Evolutionary conservation across 225 moss, liverwort and hornwort species (phyloP), one percentile per base, ranked within the genome.

Genomic region (Neckera pumila): DNA sequence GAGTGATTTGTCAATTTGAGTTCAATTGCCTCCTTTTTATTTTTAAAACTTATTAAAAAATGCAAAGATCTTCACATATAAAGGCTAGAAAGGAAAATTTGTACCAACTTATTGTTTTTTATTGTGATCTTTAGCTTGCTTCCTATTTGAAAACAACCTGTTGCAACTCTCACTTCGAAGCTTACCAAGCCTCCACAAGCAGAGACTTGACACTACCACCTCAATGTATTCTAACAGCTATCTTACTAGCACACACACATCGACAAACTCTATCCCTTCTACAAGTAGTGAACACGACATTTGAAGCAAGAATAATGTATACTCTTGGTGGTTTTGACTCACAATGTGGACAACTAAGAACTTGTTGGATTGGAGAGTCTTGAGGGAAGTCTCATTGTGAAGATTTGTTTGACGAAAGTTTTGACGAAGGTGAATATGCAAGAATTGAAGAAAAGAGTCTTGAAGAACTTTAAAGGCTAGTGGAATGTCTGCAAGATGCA

Each of bases 231-330:
- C 2, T 40, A 42, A 40, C 4, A 40, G 0, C 14, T 40, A 23
- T 13, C 2, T 5, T 5, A 14, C 0, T 0, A 0, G 1, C n/a
- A 67, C 6, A 3, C 1, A n/a, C 6, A 67, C 36, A 36, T 40
- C 14, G 1, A 40, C 1, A 70, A 36, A 40, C 14, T 40, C 38
- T 25, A 8, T 1, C 0, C 4, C 5, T 2, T 23, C 6, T 70
- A 2, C 0, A 0, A 14, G 0, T 25, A 14, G 12, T 40, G 6
- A 40, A 40, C 8, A 70, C 2, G 4, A 26, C 40, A 70, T 25
- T 70, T 25, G 22, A 40, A 25, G 25, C 8, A 40, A 40, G 5
- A 38, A 38, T 22, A 21, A 38, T 38, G 3, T 12, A 22, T 19
- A 2, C 7, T n/a, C 4, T 38, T 40, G 23, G 7, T 38, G 4